Evolutionary conservation across 306 rosid species (phyloP).

Genomic region (Citrullus colocynthis): DNA sequence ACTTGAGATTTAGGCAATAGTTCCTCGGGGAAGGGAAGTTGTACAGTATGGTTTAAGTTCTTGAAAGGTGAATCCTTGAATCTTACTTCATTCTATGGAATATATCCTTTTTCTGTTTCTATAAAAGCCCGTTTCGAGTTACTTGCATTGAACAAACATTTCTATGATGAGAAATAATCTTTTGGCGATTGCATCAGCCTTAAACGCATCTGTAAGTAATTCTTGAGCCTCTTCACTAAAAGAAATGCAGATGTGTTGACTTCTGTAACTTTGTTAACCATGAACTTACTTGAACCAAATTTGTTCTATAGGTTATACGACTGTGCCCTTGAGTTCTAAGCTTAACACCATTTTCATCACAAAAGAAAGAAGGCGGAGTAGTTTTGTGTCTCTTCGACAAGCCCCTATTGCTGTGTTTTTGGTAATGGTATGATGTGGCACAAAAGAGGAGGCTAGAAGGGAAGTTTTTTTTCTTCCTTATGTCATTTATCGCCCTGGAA

Average conservation of each 20-base stretch:
- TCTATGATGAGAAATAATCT: neutral
- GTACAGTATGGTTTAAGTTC: conserved; percentile 2
- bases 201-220: neutral
- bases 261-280: neutral
- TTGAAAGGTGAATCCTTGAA: neutral
- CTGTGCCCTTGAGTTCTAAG: neutral
- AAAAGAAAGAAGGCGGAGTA: neutral
- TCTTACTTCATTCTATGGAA: neutral
- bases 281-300: neutral
- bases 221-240: neutral
- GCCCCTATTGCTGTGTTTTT: too few species aligned
- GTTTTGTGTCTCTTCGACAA: neutral
- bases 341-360: neutral
- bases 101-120: neutral
- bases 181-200: neutral
- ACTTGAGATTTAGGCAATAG: conserved; percentile 18
- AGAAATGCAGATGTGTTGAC: neutral
- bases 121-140: neutral
- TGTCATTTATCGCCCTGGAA: too few species aligned
- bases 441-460: too few species aligned
- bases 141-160: neutral
- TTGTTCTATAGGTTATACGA: neutral
- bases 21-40: neutral
- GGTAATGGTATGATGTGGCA: too few species aligned
- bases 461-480: too few species aligned